Evolutionary conservation across 1,139 yeast genomes (phyloP).

Genomic region (Blastobotrys elegans): DNA sequence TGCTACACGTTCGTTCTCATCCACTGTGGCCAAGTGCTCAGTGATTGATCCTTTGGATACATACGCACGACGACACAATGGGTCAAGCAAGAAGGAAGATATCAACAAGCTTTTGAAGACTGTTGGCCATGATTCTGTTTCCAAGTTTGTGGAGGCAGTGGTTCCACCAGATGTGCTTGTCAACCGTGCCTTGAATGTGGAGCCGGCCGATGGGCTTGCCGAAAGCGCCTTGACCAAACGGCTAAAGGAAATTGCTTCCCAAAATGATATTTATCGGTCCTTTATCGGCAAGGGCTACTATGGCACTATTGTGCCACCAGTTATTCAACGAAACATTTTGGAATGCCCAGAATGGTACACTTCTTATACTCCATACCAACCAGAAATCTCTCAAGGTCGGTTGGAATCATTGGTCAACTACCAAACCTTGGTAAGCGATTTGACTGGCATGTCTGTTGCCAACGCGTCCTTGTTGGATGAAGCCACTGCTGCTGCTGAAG

Average conservation of each 20-base stretch:
- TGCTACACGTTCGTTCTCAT: conserved; percentile 5
- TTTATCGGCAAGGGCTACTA: conserved; percentile 94
- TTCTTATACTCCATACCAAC: conserved; percentile 96
- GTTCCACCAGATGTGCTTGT: conserved; percentile 74
- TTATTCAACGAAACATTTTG: conserved; percentile 82
- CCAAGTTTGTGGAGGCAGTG: conserved; percentile 64
- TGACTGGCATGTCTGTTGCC: conserved; percentile 89
- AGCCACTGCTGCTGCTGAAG: conserved; percentile 98
- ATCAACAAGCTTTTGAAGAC: conserved; percentile 59
- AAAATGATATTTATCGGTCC: conserved; percentile 65
- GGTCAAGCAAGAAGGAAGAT: conserved; percentile 62
- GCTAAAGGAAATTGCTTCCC: conserved; percentile 61
- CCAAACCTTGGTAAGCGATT: conserved; percentile 83
- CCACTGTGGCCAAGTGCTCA: conserved; percentile 44
- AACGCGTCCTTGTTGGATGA: conserved; percentile 93
- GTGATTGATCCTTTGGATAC: conserved; percentile 54
- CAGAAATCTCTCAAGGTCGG: conserved; percentile 96
- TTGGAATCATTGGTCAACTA: conserved; percentile 82
- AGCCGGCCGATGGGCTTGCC: conserved; percentile 66
- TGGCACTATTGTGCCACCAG: conserved; percentile 86
- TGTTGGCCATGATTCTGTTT: conserved; percentile 63
- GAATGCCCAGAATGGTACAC: conserved; percentile 99
- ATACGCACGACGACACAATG: conserved; percentile 86
- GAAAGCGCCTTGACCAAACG: conserved; percentile 77
- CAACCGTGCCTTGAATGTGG: conserved; percentile 57